phyloP scores from a whole-genome alignment of 2,329 filamentous ascomycete species.

The Colletotrichum cereale region DNA sequence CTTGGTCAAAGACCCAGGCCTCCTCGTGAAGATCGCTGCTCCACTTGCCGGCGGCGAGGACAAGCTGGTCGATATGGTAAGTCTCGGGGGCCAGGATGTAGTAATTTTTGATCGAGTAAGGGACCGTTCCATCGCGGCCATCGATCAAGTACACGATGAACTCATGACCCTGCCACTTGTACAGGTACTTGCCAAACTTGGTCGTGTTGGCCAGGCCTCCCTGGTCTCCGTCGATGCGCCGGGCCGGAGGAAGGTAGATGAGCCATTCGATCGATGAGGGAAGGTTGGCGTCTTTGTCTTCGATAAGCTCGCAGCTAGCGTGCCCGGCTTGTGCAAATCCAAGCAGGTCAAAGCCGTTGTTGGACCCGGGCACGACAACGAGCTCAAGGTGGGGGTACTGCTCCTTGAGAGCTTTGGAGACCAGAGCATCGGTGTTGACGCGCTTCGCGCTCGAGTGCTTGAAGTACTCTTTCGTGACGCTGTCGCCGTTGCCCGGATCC shows the following conservation, averaged over 20 bases:
- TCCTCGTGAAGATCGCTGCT: slow-evolving; percentile 69
- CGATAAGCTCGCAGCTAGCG: slow-evolving; percentile 50
- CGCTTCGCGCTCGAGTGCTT: slow-evolving; percentile 56
- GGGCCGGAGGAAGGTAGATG: slow-evolving; percentile 54
- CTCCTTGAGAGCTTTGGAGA: slow-evolving; percentile 54
- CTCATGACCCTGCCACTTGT: slow-evolving; percentile 55
- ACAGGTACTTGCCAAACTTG: slow-evolving; percentile 57
- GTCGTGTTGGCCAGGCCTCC: slow-evolving; percentile 51
- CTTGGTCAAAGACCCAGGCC: slow-evolving; percentile 75
- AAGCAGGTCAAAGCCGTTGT: slow-evolving; percentile 52
- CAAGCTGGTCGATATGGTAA: slow-evolving; percentile 59
- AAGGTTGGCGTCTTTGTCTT: slow-evolving; percentile 43
- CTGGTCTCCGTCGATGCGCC: slow-evolving; percentile 54
- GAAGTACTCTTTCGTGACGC: slow-evolving; percentile 50
- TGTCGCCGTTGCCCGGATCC: slow-evolving; percentile 21
- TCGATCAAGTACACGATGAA: slow-evolving; percentile 59
- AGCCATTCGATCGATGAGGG: slow-evolving; percentile 55
- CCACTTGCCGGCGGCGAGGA: slow-evolving; percentile 69
- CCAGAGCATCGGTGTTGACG: slow-evolving; percentile 57
- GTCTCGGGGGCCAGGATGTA: slow-evolving; percentile 54
- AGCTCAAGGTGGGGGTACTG: slow-evolving; percentile 59
- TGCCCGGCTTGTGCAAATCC: slow-evolving; percentile 56
- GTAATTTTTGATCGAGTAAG: slow-evolving; percentile 52
- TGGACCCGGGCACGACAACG: slow-evolving; percentile 50
- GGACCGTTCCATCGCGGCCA: slow-evolving; percentile 53